Base-by-base conservation (phyloP, 768 basidiomycete genomes). In the Termitomyces sp. region DNA sequence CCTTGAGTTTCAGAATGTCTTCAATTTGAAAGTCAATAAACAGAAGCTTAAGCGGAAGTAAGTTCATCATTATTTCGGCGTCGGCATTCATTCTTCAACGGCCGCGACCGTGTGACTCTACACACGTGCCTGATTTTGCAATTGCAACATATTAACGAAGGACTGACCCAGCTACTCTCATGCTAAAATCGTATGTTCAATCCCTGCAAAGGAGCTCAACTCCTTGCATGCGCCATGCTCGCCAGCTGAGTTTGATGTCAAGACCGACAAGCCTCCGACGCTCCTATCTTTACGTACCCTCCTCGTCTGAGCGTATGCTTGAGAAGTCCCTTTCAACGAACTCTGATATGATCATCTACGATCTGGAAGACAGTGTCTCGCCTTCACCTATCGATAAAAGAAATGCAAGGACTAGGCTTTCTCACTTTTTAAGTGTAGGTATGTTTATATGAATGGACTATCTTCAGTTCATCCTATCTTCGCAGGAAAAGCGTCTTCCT, bases 301-400 rank as follows among this genome's bases (percentile, higher is more conserved):
- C 86, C 5, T 88, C 92, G 1, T 88, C 86, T 13, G 83, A 88
- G 36, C 80, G 83, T 42, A 92, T 93, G 88, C 82, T 96, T 34
- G 75, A 85, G 62, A 95, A 94, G 68, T 90, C 90, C 0, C 75
- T 90, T 46, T 69, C 65, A 10, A 75, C 77, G 15, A 68, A 72
- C 2, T 85, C 92, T 2, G 94, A 96, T 59, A 78, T 87, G 44
- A 75, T 94, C 36, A 87, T 93, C 26, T 94, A 93, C 65, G 94
- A 96, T 74, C 76, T 96, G 13, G 94, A 95, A 69, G 94, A 96
- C 69, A 89, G 89, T 59, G 84, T 95, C 0, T 74, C 91, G 4
- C 87, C 88, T 5, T 74, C 84, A 4, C 79, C 81, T 31, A 71
- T 74, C 28, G 83, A 85, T 57, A 90, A 92, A 68, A 71, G 72